A percentile compares a stretch with the other conserved stretches of the same genome.
These are phyloP conservation scores for Phytophthora capsici DNA, from an alignment of 352 stramenopile species.

Conservation along the genomic window DNA sequence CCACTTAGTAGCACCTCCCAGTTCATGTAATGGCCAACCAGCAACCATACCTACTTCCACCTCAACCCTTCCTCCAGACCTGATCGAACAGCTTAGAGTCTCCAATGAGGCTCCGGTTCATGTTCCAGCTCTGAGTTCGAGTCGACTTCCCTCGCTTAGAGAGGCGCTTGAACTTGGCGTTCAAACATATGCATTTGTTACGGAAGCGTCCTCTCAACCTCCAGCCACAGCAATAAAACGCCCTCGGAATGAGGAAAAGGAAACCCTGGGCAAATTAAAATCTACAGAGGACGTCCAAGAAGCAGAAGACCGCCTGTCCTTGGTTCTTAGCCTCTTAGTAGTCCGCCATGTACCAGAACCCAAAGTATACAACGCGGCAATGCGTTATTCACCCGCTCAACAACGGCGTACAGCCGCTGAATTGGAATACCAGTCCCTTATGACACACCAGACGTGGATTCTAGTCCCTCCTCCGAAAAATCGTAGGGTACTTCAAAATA, in stretches of 20 bases:
- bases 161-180: too few species aligned
- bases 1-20: neutral
- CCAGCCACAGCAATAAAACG: too few species aligned
- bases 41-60: too few species aligned
- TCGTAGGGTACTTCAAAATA: neutral
- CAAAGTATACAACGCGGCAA: constrained; percentile 8
- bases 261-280: neutral
- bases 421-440: constrained; percentile 1
- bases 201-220: too few species aligned
- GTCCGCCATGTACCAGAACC: constrained; percentile 12
- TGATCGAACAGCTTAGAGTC: too few species aligned
- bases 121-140: too few species aligned
- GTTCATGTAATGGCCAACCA: too few species aligned
- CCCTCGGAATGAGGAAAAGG: too few species aligned
- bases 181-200: too few species aligned
- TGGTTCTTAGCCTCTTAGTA: neutral
- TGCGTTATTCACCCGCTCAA: neutral
- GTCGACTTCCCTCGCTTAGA: too few species aligned
- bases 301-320: neutral
- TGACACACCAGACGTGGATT: constrained; percentile 18
- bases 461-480: neutral
- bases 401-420: constrained; percentile 6
- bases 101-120: too few species aligned
- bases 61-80: too few species aligned
- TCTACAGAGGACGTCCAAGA: neutral